phyloP scores from a whole-genome alignment of 371 early-diverging fungal species.

The Rhizopus stolonifer region DNA sequence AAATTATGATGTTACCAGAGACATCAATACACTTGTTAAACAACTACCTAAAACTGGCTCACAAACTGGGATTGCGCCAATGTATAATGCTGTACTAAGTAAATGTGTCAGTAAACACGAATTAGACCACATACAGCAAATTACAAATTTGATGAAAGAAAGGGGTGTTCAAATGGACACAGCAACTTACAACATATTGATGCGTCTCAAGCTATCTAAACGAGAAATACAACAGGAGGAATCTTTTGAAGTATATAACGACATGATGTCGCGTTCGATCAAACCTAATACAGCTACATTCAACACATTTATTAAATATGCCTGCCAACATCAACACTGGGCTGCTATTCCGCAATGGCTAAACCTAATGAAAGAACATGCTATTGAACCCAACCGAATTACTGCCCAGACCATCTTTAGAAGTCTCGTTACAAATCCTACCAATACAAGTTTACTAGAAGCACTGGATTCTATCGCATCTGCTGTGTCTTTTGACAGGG shows the following conservation, averaged over 20 bases:
- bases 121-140: constrained; percentile 22
- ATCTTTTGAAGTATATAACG: constrained; percentile 9
- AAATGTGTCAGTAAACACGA: constrained; percentile 13
- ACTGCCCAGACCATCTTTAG: constrained; percentile 34
- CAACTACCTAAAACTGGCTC: constrained; percentile 5
- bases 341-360: constrained; percentile 27
- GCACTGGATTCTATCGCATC: constrained; percentile 26
- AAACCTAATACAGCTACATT: constrained; percentile 37
- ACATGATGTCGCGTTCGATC: constrained; percentile 16
- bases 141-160: constrained; percentile 26
- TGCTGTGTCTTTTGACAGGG: constrained; percentile 8
- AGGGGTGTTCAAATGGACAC: constrained; percentile 20
- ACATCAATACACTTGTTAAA: constrained; percentile 7
- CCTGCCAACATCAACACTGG: constrained; percentile 23
- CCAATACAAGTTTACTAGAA: constrained; percentile 5
- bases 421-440: constrained; percentile 10
- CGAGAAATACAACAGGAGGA: neutral
- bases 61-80: neutral
- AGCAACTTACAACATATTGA: constrained; percentile 34
- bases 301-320: constrained; percentile 37
- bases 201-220: constrained; percentile 17
- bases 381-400: constrained; percentile 16
- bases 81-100: constrained; percentile 31
- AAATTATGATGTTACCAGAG: constrained; percentile 5
- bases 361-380: constrained; percentile 14